phyloP scores from a whole-genome alignment of 148 eudicot species.

The Chenopodium album region DNA sequence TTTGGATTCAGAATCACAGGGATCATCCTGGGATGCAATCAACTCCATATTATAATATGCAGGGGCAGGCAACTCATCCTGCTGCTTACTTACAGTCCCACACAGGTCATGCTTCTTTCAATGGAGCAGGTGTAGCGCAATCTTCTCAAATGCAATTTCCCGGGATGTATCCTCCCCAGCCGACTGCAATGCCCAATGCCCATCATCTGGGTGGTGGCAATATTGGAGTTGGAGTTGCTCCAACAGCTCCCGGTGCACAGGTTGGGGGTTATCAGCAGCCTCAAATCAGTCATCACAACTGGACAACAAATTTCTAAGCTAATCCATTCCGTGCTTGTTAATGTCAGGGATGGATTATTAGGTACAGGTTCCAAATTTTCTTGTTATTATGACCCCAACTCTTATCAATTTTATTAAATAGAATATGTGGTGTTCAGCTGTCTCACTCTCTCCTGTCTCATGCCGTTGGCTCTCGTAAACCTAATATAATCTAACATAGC shows the following conservation, averaged over 20 bases:
- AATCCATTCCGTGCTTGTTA: constrained; percentile 17
- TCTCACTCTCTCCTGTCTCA: neutral
- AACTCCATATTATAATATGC: constrained; percentile 70
- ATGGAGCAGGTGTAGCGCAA: constrained; percentile 62
- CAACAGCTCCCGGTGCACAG: constrained; percentile 60
- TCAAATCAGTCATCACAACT: constrained; percentile 70
- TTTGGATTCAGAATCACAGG: constrained; percentile 74
- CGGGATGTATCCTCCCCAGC: constrained; percentile 73
- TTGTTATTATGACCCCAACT: constrained; percentile 35
- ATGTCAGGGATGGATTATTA: constrained; percentile 28
- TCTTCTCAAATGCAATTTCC: constrained; percentile 83
- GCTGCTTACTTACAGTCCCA: constrained; percentile 78
- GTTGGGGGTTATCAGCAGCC: constrained; percentile 70
- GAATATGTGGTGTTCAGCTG: constrained; percentile 29
- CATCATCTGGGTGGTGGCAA: constrained; percentile 66
- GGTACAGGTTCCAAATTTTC: constrained; percentile 30
- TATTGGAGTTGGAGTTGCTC: constrained; percentile 58
- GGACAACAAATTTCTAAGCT: constrained; percentile 64
- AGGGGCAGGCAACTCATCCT: constrained; percentile 68
- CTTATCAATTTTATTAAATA: constrained; percentile 34
- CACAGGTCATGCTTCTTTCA: constrained; percentile 61
- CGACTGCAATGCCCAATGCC: constrained; percentile 55
- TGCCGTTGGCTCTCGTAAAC: neutral
- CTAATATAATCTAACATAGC: neutral
- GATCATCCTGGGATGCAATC: constrained; percentile 67